Evolutionary conservation across 495 filamentous ascomycete species (phyloP).

Genomic region (Ramalina peruviana): DNA sequence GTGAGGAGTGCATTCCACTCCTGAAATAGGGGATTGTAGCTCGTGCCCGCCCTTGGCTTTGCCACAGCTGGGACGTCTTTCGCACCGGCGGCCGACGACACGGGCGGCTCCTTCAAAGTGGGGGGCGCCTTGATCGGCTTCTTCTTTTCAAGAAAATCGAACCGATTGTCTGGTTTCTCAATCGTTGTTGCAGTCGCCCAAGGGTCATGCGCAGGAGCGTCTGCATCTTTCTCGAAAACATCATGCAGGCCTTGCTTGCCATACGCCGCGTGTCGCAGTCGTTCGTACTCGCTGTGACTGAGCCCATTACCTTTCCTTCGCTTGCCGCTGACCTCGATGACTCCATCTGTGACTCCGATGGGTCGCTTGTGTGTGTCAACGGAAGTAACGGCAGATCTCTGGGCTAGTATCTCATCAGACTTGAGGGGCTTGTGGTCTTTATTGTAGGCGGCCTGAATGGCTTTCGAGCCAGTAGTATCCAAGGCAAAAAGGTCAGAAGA

Average conservation of each 20-base stretch:
- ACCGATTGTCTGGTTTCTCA: conserved; percentile 33
- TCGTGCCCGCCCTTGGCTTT: conserved; percentile 64
- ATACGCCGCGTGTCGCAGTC: conserved; percentile 64
- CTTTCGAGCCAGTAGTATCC: conserved; percentile 55
- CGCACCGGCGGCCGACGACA: conserved; percentile 66
- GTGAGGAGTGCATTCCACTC: conserved; percentile 68
- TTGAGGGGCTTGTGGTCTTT: conserved; percentile 65
- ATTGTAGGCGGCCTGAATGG: conserved; percentile 44
- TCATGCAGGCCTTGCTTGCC: conserved; percentile 44
- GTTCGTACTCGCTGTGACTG: conserved; percentile 61
- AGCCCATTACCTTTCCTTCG: conserved; percentile 61
- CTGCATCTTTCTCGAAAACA: conserved; percentile 35
- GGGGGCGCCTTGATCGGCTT: conserved; percentile 56
- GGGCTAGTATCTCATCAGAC: conserved; percentile 78
- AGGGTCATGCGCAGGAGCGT: conserved; percentile 51
- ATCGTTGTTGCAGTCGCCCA: conserved; percentile 47
- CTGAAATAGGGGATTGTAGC: conserved; percentile 79
- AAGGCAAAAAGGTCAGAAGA: conserved; percentile 71
- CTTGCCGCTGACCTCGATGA: conserved; percentile 56
- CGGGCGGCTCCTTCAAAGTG: conserved; percentile 60
- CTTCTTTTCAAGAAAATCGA: conserved; percentile 47
- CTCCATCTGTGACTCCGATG: conserved; percentile 44
- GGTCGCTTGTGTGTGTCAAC: conserved; percentile 63
- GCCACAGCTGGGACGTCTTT: conserved; percentile 64
- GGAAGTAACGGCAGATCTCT: conserved; percentile 65